Evolutionary conservation across 768 basidiomycete genomes (phyloP).

Genomic region (Paxillus involutus): DNA sequence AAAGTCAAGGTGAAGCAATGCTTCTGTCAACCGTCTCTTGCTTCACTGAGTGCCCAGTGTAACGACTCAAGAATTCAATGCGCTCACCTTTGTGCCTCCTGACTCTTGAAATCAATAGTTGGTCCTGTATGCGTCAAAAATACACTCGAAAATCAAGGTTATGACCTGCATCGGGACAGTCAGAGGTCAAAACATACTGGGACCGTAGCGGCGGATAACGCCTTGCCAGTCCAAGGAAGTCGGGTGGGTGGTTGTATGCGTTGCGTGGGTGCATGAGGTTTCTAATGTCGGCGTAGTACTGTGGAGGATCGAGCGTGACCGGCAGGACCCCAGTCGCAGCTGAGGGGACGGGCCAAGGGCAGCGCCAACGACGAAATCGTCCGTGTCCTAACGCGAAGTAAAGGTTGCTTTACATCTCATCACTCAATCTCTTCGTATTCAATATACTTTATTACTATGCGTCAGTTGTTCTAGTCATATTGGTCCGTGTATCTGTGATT

Average conservation of each 20-base stretch:
- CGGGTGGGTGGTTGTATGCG: slow-evolving; percentile 45
- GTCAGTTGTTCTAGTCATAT: slow-evolving; percentile 17
- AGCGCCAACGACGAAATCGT: no score
- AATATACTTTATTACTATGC: slow-evolving; percentile 3
- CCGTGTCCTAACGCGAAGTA: no score
- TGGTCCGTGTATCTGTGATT: slow-evolving; percentile 11
- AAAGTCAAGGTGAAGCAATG: slow-evolving; percentile 77
- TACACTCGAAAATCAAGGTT: slow-evolving; percentile 19
- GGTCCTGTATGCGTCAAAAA: slow-evolving; percentile 27
- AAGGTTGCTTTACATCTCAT: no score
- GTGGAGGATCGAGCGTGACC: no score
- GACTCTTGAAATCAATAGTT: slow-evolving; percentile 75
- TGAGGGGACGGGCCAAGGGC: no score
- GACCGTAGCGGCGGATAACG: slow-evolving; percentile 55
- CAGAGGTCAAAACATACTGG: slow-evolving; percentile 41
- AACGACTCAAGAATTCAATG: neutral
- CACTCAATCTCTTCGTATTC: neutral
- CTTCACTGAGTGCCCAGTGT: slow-evolving; percentile 10
- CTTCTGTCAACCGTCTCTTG: slow-evolving; percentile 72
- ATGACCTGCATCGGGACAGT: neutral
- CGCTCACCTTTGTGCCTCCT: slow-evolving; percentile 63
- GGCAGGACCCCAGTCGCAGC: no score
- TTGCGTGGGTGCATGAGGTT: slow-evolving; percentile 49
- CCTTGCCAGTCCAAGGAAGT: slow-evolving; percentile 60
- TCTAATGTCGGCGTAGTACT: no score